Percentiles rank a stretch among this genome's conserved stretches.
These are phyloP conservation scores for Talaromyces adpressus DNA, from an alignment of 495 filamentous ascomycete genomes.

Conservation along the genomic window DNA sequence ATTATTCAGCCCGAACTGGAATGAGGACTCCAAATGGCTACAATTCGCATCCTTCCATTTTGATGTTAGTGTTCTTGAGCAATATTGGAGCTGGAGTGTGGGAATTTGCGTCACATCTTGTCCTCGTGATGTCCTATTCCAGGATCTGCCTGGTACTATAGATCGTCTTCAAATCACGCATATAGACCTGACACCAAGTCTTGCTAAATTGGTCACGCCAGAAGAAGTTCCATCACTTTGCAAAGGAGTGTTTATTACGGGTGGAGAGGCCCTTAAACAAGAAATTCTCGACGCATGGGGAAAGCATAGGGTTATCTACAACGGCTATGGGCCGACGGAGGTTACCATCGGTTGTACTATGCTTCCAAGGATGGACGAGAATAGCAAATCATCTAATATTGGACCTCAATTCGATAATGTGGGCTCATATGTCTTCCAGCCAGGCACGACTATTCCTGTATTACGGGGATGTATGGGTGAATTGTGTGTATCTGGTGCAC, in stretches of 20 bases:
- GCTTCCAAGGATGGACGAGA: slow-evolving; percentile 14
- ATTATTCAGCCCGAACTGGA: slow-evolving; percentile 53
- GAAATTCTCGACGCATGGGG: slow-evolving; percentile 24
- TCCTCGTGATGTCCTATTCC: slow-evolving; percentile 68
- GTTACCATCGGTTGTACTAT: slow-evolving; percentile 24
- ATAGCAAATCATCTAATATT: slow-evolving; percentile 22
- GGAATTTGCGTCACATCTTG: slow-evolving; percentile 74
- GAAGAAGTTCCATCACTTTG: slow-evolving; percentile 20
- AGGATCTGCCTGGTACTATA: slow-evolving; percentile 67
- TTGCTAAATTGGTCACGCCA: slow-evolving; percentile 20
- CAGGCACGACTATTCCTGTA: slow-evolving; percentile 12
- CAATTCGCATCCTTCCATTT: slow-evolving; percentile 90
- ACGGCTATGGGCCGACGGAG: slow-evolving; percentile 27
- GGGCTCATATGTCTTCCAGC: slow-evolving; percentile 19
- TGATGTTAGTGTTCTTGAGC: slow-evolving; percentile 80
- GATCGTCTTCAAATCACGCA: slow-evolving; percentile 70
- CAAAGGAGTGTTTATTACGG: slow-evolving; percentile 16
- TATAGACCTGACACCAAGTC: slow-evolving; percentile 54
- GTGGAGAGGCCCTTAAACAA: slow-evolving; percentile 23
- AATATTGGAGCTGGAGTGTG: slow-evolving; percentile 85
- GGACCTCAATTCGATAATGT: slow-evolving; percentile 23
- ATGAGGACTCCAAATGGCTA: slow-evolving; percentile 62
- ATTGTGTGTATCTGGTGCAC: slow-evolving; percentile 30
- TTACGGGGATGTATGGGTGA: slow-evolving; percentile 29
- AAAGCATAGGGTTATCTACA: slow-evolving; percentile 16